Conservation (phyloP, 306 rosid species). For the Rosa rugosa region DNA sequence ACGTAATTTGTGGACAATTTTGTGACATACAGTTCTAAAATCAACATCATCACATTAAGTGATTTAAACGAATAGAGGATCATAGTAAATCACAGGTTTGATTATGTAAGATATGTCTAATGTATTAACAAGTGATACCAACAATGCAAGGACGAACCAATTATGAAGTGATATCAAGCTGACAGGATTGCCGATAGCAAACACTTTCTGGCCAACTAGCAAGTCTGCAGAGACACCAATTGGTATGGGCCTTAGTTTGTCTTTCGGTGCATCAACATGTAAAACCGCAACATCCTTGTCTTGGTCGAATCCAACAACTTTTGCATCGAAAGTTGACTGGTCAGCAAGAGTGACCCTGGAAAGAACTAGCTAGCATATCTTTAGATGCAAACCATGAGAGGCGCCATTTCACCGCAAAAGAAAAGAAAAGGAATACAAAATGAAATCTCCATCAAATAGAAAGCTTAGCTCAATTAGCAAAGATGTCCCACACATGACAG, state of each 20-base stretch:
- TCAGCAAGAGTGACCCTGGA: constrained; percentile 97
- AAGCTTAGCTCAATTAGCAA: neutral
- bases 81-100: neutral
- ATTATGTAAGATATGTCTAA: neutral
- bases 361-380: constrained; percentile 41
- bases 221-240: constrained; percentile 84
- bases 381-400: constrained; percentile 31
- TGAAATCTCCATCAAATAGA: neutral
- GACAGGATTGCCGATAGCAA: constrained; percentile 97
- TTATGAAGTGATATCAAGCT: constrained; percentile 24
- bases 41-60: neutral
- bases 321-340: constrained; percentile 85
- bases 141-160: constrained; percentile 4
- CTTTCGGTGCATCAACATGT: constrained; percentile 81
- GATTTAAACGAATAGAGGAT: neutral
- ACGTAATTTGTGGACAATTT: neutral
- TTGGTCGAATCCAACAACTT: constrained; percentile 95
- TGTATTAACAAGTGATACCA: neutral
- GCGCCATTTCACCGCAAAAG: neutral
- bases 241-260: constrained; percentile 85
- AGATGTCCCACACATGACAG: neutral
- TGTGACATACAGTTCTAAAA: constrained; percentile 9
- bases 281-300: constrained; percentile 98
- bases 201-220: constrained; percentile 99
- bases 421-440: neutral